Percentiles rank a stretch among this genome's conserved stretches.
Conservation (phyloP, 1,284 basidiomycete genomes). For the Leccinum colubrinum region DNA sequence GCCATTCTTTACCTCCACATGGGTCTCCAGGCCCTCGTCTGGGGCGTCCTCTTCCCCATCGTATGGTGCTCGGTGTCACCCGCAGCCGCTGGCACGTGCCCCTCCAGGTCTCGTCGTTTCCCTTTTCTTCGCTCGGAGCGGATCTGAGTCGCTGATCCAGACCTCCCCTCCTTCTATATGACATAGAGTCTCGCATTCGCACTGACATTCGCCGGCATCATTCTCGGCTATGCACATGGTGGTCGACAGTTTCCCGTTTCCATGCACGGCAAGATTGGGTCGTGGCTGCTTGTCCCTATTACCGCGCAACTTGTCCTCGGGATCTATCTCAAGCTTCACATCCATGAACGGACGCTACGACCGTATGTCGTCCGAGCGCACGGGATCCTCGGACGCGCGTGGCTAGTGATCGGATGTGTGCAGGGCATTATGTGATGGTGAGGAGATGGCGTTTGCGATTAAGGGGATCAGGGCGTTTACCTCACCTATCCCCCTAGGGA, state of each 20-base stretch:
- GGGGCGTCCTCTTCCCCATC: constrained; percentile 83
- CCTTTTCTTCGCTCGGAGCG: neutral
- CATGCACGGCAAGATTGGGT: constrained; percentile 70
- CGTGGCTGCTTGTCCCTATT: constrained; percentile 68
- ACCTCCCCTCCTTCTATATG: neutral
- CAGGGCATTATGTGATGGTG: constrained; percentile 90
- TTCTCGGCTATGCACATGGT: constrained; percentile 78
- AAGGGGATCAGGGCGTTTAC: neutral
- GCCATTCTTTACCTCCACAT: constrained; percentile 81
- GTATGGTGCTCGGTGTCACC: constrained; percentile 44
- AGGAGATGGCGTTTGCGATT: constrained; percentile 8
- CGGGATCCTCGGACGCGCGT: constrained; percentile 80
- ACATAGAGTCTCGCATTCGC: constrained; percentile 62
- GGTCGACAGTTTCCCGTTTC: constrained; percentile 73
- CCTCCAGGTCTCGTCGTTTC: constrained; percentile 55
- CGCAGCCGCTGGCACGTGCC: constrained; percentile 86
- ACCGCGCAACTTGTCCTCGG: constrained; percentile 73
- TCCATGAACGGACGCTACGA: constrained; percentile 77
- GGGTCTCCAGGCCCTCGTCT: constrained; percentile 57
- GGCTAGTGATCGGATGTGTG: constrained; percentile 86
- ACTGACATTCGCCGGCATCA: constrained; percentile 68
- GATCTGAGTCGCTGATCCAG: neutral
- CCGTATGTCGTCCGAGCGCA: constrained; percentile 76
- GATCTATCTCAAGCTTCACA: constrained; percentile 91
- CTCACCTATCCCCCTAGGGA: constrained; percentile 37